These are phyloP conservation scores for Fusarium austroafricanum DNA, from an alignment of 2,329 filamentous ascomycete genomes.

Conservation along the genomic window DNA sequence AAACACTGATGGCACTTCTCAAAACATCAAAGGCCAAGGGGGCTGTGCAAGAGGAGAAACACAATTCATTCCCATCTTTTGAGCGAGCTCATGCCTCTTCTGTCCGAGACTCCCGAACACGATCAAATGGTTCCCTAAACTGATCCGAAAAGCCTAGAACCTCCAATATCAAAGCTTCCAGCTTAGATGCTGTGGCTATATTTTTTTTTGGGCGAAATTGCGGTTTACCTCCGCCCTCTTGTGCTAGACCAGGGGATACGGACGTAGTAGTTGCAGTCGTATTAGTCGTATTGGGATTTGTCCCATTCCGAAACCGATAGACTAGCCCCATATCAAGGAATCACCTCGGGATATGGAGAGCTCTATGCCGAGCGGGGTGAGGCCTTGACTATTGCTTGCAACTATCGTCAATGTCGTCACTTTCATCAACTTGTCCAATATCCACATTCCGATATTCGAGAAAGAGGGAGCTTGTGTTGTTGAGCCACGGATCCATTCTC, in stretches of 20 bases:
- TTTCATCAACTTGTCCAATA: constrained; percentile 15
- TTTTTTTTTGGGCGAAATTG: constrained; percentile 18
- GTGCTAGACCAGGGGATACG: constrained; percentile 6
- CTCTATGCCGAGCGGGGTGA: constrained; percentile 25
- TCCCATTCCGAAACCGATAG: constrained; percentile 11
- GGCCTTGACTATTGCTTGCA: constrained; percentile 9
- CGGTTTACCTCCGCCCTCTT: constrained; percentile 19
- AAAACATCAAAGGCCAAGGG: constrained; percentile 24
- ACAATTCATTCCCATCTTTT: constrained; percentile 12
- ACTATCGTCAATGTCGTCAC: constrained; percentile 33
- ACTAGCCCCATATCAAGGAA: constrained; percentile 16
- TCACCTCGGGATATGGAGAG: constrained; percentile 30
- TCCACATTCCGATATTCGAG: not conserved
- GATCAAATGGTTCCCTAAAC: constrained; percentile 1
- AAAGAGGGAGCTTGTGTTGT: constrained; percentile 10
- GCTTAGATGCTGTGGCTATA: constrained; percentile 20
- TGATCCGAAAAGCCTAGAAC: not conserved
- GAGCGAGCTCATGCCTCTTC: constrained; percentile 15
- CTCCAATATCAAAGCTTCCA: not conserved
- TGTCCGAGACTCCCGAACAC: constrained; percentile 27
- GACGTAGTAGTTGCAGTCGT: not conserved
- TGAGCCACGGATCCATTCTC: not conserved
- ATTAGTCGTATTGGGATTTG: not conserved
- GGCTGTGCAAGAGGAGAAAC: constrained; percentile 37
- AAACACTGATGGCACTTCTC: constrained; percentile 24